phyloP scores from a whole-genome alignment of 176 grass and related monocot genomes.

The Zoysia pacifica region DNA sequence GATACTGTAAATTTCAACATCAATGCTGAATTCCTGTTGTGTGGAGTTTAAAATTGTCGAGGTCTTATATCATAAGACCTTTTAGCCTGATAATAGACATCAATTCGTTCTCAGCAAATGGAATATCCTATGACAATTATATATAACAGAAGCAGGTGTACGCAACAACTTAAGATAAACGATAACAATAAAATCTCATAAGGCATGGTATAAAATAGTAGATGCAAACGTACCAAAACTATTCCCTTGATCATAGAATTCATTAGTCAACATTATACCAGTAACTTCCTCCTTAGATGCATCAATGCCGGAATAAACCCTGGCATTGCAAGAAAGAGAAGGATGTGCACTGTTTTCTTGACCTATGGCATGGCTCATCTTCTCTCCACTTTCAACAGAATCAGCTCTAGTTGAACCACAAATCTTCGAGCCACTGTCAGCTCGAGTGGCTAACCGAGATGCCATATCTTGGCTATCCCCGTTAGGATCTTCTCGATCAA shows the following conservation, averaged over 20 bases:
- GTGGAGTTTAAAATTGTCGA: background rate
- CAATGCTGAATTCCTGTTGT: background rate
- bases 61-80: background rate
- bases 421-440: constrained; percentile 89
- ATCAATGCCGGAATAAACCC: constrained; percentile 87
- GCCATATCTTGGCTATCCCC: constrained; percentile 97
- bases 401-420: constrained; percentile 87
- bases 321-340: constrained; percentile 94
- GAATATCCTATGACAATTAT: background rate
- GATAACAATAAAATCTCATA: constrained; percentile 1
- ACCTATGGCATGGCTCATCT: constrained; percentile 63
- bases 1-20: background rate
- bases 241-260: constrained; percentile 58
- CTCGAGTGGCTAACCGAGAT: constrained; percentile 70
- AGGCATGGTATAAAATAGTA: background rate
- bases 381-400: constrained; percentile 86
- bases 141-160: constrained; percentile 17
- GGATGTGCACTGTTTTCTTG: constrained; percentile 70
- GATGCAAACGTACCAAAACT: constrained; percentile 53
- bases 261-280: constrained; percentile 46
- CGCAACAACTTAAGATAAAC: constrained; percentile 17
- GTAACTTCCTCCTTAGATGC: constrained; percentile 90
- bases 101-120: background rate
- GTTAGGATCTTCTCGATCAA: constrained; percentile 56
- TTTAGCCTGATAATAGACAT: constrained; percentile 11